Evolutionary conservation across 352 stramenopile genomes (phyloP).

Genomic region (Phytophthora megakarya): DNA sequence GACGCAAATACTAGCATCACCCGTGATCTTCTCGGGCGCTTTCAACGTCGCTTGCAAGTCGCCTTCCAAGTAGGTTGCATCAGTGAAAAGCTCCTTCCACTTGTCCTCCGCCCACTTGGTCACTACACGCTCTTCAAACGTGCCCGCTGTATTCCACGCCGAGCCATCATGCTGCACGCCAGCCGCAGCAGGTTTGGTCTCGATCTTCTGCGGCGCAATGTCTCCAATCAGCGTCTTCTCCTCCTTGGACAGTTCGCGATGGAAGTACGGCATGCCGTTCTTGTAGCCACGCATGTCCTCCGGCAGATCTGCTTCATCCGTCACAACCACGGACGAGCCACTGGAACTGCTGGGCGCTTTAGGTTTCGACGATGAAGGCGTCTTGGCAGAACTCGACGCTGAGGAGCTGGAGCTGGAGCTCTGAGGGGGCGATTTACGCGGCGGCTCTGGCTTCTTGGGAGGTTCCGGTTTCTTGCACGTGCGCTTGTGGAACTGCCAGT

Average conservation of each 20-base stretch:
- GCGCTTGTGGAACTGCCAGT: constrained; percentile 88
- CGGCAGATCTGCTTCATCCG: constrained; percentile 70
- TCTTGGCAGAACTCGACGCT: constrained; percentile 13
- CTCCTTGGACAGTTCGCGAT: constrained; percentile 96
- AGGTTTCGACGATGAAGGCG: constrained; percentile 15
- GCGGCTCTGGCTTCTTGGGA: constrained; percentile 52
- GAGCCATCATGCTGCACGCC: constrained; percentile 71
- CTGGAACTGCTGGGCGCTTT: constrained; percentile 14
- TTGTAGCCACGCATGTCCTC: constrained; percentile 78
- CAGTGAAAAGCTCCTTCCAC: constrained; percentile 58
- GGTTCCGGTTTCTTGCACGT: constrained; percentile 86
- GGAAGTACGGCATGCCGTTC: constrained; percentile 94
- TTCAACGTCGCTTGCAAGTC: constrained; percentile 53
- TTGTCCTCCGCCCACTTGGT: constrained; percentile 86
- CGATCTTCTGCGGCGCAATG: constrained; percentile 89
- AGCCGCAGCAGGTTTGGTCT: constrained; percentile 37
- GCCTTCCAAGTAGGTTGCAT: constrained; percentile 45
- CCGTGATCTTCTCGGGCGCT: constrained; percentile 71
- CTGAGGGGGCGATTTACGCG: constrained; percentile 26
- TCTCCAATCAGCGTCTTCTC: constrained; percentile 97
- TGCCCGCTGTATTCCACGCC: constrained; percentile 92
- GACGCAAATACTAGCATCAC: constrained; percentile 88
- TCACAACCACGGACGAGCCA: constrained; percentile 54
- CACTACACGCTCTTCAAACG: constrained; percentile 90
- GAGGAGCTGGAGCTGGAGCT: constrained; percentile 4